Evolutionary conservation across 139 green algal genomes (phyloP), one percentile per base, ranked within the genome.

Genomic region (Chlamydomonas incerta): DNA sequence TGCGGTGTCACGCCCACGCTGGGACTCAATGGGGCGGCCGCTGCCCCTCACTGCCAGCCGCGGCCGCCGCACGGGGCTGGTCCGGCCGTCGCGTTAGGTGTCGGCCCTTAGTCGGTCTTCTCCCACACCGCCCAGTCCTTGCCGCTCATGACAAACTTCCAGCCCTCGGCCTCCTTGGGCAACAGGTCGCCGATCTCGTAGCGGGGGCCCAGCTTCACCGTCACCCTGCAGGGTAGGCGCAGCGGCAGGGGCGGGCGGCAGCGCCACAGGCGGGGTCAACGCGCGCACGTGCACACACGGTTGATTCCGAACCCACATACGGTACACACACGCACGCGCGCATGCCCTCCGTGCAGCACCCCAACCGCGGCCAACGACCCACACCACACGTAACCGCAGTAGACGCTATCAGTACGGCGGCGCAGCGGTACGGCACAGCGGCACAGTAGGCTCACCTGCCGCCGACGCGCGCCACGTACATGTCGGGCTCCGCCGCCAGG

Each of bases 381-480:
- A 8, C 10, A 15, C 29, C 6, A 15, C 17, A 9, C 63, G 37
- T 6, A 5, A 35, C 15, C 9, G 9, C 37, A 18, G 28, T 6
- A 6, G 3, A 35, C 29, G 10, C 28, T 3, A 8, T 21, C 37
- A 0, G 8, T 3, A 14, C 18, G 8, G 63, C 10, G 28, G 10
- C 8, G 29, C 29, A 35, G n/a, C 63, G 29, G 9, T 37, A 15
- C 29, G 11, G 9, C 15, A 18, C 10, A 14, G 9, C 6, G 10
- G 29, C 29, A 37, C 29, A 35, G 20, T 9, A 24, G 1, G 1
- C 75, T 31, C 81, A 94, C 85, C 85, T 92, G 81, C 87, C 80
- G 41, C 89, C 85, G 35, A 94, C 82, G 20, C 74, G 81, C 8
- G 94, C 92, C 2, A 97, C 88, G 46, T 98, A 98, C 82, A 96